Conservation (phyloP, 202 grass and related monocot species). For the Carex sylvatica region DNA sequence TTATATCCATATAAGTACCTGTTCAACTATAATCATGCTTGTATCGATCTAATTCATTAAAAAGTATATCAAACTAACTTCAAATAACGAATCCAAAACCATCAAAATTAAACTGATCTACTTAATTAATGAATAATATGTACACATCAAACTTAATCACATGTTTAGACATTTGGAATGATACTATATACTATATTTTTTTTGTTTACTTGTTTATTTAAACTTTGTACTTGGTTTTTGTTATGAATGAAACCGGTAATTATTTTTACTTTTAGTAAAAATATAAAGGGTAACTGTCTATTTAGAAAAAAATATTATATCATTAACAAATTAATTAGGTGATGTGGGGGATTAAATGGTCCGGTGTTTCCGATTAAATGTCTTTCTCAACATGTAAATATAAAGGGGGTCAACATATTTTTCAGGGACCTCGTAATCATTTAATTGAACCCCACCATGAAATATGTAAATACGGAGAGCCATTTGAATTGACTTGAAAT, state of each 20-base stretch:
- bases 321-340: neutral
- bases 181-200: neutral
- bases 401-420: neutral
- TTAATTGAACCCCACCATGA: neutral
- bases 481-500: neutral
- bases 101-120: too few relatives aligned
- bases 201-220: neutral
- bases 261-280: neutral
- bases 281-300: neutral
- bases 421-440: constrained; percentile 13
- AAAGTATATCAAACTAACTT: too few relatives aligned
- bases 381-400: constrained; percentile 22
- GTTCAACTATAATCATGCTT: too few relatives aligned
- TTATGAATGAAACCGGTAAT: neutral
- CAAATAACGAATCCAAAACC: too few relatives aligned
- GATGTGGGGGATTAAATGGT: constrained; percentile 1
- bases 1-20: too few relatives aligned
- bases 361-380: neutral
- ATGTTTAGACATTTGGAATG: too few relatives aligned
- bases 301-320: neutral
- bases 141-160: too few relatives aligned
- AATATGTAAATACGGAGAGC: neutral
- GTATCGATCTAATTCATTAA: too few relatives aligned
- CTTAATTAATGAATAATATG: too few relatives aligned
- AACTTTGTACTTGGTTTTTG: neutral